Evolutionary conservation across 441 rosid genomes (phyloP).

Genomic region (Aleurites moluccanus): DNA sequence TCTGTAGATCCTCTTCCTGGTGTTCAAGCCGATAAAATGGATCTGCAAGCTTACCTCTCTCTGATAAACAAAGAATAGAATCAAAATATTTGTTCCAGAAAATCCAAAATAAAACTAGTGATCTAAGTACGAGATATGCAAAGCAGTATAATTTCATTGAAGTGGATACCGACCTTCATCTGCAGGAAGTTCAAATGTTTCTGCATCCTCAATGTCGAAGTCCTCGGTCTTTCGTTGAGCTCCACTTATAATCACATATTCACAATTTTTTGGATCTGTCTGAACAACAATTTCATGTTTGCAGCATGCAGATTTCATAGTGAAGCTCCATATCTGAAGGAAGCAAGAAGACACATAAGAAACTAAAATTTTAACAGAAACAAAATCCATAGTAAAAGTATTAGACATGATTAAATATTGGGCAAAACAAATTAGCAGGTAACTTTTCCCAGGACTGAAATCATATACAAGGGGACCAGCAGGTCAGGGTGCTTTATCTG

Average conservation of each 20-base stretch:
- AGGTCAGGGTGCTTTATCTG: neutral
- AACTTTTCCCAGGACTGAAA: neutral
- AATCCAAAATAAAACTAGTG: neutral
- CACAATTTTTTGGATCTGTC: constrained; percentile 89
- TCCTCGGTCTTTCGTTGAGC: constrained; percentile 81
- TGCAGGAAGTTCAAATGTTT: constrained; percentile 86
- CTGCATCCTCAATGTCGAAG: constrained; percentile 87
- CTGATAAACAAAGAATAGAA: constrained; percentile 37
- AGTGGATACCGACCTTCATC: constrained; percentile 68
- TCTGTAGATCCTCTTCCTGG: constrained; percentile 83
- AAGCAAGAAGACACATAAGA: constrained; percentile 15
- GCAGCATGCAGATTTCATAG: constrained; percentile 93
- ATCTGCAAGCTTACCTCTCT: constrained; percentile 85
- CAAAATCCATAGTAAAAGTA: neutral
- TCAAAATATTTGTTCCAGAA: constrained; percentile 10
- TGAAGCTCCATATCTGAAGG: constrained; percentile 87
- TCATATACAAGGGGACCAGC: neutral
- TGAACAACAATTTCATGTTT: constrained; percentile 84
- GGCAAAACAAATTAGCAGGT: neutral
- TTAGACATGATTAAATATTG: neutral
- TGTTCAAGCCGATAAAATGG: constrained; percentile 93
- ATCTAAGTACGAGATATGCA: neutral
- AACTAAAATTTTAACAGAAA: neutral
- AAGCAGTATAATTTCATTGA: constrained; percentile 5
- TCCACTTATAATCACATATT: constrained; percentile 84